Percentiles rank a stretch among this genome's conserved stretches.
Conservation (phyloP, 768 basidiomycete genomes). For the Pulveroboletus sp. region DNA sequence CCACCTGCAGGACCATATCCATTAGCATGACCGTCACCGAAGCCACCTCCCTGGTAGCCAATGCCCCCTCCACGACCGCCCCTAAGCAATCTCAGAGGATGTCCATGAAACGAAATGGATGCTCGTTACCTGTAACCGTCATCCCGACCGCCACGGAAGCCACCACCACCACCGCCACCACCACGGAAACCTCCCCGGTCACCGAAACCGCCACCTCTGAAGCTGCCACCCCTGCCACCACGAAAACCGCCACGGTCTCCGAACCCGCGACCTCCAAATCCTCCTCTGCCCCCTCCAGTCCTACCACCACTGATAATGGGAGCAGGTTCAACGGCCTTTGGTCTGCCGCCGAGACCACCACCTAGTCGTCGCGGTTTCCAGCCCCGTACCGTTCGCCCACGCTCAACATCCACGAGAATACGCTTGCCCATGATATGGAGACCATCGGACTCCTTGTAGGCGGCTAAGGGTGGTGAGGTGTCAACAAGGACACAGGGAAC, state of each 20-base stretch:
- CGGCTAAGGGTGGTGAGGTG: conserved; percentile 46
- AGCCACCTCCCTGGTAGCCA: conserved; percentile 62
- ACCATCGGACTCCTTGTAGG: conserved; percentile 98
- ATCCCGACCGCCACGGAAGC: conserved; percentile 37
- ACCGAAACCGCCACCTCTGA: conserved; percentile 42
- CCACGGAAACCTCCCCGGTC: conserved; percentile 43
- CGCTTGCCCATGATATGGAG: conserved; percentile 94
- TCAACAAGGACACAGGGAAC: too few species aligned
- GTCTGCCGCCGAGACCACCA: conserved; percentile 98
- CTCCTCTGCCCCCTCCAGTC: conserved; percentile 37
- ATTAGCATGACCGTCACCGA: conserved; percentile 49
- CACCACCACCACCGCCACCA: conserved; percentile 34
- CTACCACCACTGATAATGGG: conserved; percentile 26
- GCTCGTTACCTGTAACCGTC: conserved; percentile 49
- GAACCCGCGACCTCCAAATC: conserved; percentile 42
- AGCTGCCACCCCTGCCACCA: conserved; percentile 42
- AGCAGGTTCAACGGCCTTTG: conserved; percentile 63
- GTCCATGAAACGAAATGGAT: background rate
- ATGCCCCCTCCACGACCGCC: conserved; percentile 71
- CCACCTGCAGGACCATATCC: conserved; percentile 53
- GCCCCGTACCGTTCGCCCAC: conserved; percentile 94
- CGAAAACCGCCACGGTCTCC: conserved; percentile 37
- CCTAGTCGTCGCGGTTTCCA: conserved; percentile 97
- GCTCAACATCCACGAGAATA: conserved; percentile 96
- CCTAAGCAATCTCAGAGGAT: conserved; percentile 31